Conservation (phyloP, 2,329 filamentous ascomycete species). For the Alternaria longipes region DNA sequence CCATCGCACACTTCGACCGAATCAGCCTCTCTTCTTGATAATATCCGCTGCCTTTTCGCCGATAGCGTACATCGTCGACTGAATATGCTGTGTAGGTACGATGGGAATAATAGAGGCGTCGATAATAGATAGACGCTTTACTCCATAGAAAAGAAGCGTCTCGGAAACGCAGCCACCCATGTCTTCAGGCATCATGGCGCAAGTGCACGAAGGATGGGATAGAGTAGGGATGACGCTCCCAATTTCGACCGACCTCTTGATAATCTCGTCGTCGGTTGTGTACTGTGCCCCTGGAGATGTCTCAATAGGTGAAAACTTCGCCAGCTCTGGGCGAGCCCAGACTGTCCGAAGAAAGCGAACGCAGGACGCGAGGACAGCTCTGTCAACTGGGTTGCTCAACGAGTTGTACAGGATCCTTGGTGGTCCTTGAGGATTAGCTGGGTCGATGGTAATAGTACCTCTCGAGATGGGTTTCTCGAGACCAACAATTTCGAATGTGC, state of each 20-base stretch:
- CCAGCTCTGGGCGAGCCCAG: slow-evolving; percentile 39
- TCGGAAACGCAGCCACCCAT: slow-evolving; percentile 41
- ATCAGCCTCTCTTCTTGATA: slow-evolving; percentile 35
- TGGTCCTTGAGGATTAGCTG: slow-evolving; percentile 37
- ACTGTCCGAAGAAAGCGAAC: slow-evolving; percentile 48
- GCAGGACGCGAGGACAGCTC: slow-evolving; percentile 44
- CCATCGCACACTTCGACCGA: too few species aligned
- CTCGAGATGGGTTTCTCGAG: slow-evolving; percentile 54
- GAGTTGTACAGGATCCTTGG: slow-evolving; percentile 41
- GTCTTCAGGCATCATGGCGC: slow-evolving; percentile 47
- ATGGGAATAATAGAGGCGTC: slow-evolving; percentile 46
- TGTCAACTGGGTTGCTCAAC: slow-evolving; percentile 43
- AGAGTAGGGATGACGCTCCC: slow-evolving; percentile 34
- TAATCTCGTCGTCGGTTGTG: slow-evolving; percentile 38
- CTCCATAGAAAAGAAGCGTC: slow-evolving; percentile 43
- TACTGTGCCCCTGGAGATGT: slow-evolving; percentile 39
- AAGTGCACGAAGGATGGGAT: slow-evolving; percentile 39
- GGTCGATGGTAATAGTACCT: slow-evolving; percentile 44
- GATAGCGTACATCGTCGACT: slow-evolving; percentile 46
- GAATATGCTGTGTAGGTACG: slow-evolving; percentile 43
- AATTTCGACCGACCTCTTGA: slow-evolving; percentile 27
- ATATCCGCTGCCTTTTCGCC: slow-evolving; percentile 47
- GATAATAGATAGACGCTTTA: slow-evolving; percentile 38
- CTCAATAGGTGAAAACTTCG: slow-evolving; percentile 33
- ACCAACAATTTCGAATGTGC: slow-evolving; percentile 29